Evolutionary conservation across 1,139 yeast genomes (phyloP), one percentile per base, ranked within the genome.

Genomic region (Kodamaea derodonti): DNA sequence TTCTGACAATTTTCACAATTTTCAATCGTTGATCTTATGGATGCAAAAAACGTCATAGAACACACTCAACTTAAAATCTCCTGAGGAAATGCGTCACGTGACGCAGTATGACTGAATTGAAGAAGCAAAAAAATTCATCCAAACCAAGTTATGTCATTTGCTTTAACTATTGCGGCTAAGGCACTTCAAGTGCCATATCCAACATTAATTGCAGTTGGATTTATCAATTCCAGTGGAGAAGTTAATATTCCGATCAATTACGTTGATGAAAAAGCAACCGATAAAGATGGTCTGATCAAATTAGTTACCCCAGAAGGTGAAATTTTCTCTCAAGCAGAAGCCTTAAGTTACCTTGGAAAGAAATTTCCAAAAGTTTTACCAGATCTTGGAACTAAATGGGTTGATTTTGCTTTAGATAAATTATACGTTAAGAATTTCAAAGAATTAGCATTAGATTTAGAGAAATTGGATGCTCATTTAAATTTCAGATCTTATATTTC

Each of bases 361-460:
- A 62, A 65, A 45, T 77, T 62, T 52, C 75, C 83, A 11, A 42
- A 56, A 13, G 46, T 62, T 25, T 46, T 68, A 34, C 43, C 62
- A 12, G 52, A 57, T 30, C 54, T 51, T 8, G 69, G 69, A 12
- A 62, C 69, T 35, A 62, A 76, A 44, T 87, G 95, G 95, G 61
- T 76, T 51, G 69, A 76, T 40, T 72, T 81, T 49, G 87, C 95
- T 28, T 65, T 73, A 47, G 77, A 77, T 37, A 79, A 84, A 51
- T 73, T 88, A 44, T 70, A 82, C 36, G 75, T 83, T 56, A 87
- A 85, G 69, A 94, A 92, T 65, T 92, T 92, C 73, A 87, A 87
- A 67, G 84, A 80, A 52, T 72, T 92, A 46, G 73, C 95, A 18
- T 74, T 68, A 33, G 80, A 85, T 48, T 76, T 92, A 55, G 96